phyloP scores from a whole-genome alignment of 208 protist species.

The Crithidia brevicula region DNA sequence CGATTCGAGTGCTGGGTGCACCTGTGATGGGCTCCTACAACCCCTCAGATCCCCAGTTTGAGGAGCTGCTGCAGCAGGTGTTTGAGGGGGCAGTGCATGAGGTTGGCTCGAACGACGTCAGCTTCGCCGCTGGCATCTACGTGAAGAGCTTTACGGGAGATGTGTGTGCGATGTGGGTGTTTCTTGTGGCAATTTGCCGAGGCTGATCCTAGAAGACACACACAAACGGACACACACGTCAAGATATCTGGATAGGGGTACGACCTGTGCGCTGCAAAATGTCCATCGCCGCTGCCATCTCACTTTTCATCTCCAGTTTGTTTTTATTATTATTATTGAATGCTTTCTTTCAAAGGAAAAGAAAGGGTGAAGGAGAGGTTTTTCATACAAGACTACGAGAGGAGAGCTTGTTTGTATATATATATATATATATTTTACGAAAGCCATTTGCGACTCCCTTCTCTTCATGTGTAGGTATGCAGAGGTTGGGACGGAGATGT shows the following conservation, averaged over 20 bases:
- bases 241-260: too few relatives aligned
- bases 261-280: too few relatives aligned
- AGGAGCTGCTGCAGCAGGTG: slow-evolving; percentile 67
- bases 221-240: too few relatives aligned
- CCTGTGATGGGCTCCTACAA: slow-evolving; percentile 73
- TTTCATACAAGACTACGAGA: too few relatives aligned
- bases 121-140: slow-evolving; percentile 74
- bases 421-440: too few relatives aligned
- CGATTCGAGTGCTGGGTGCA: slow-evolving; percentile 51
- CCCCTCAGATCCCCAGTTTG: slow-evolving; percentile 41
- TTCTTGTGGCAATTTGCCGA: slow-evolving; percentile 69
- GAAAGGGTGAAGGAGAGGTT: too few relatives aligned
- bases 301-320: slow-evolving; percentile 3
- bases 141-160: slow-evolving; percentile 83
- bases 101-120: slow-evolving; percentile 71
- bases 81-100: slow-evolving; percentile 83
- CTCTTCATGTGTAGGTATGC: too few relatives aligned
- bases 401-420: too few relatives aligned
- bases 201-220: slow-evolving; percentile 26
- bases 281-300: too few relatives aligned
- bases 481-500: too few relatives aligned
- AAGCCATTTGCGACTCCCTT: too few relatives aligned
- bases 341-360: too few relatives aligned
- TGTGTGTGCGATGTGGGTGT: slow-evolving; percentile 83
- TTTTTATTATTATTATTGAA: slow-evolving; percentile 12